Conservation (phyloP, 2,329 filamentous ascomycete species). For the Apiospora sp. region DNA sequence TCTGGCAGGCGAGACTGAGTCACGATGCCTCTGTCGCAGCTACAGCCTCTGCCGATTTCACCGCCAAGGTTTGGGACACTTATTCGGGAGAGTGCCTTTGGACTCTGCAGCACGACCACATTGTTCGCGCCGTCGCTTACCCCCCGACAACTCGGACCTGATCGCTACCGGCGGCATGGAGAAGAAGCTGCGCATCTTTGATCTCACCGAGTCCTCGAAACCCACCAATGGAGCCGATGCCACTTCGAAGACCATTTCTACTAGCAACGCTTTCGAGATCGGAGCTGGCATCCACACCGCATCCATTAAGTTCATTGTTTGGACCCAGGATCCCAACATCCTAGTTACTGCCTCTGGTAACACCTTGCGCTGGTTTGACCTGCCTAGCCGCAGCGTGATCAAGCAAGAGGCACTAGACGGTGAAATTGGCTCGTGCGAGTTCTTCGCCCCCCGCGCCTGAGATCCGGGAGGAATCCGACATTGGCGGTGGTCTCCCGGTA, state of each 20-base stretch:
- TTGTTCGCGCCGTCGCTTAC: constrained; percentile 95
- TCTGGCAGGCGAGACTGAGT: constrained; percentile 94
- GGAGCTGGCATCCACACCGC: constrained; percentile 83
- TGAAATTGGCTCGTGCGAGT: constrained; percentile 89
- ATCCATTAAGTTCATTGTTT: constrained; percentile 95
- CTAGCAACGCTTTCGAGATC: constrained; percentile 82
- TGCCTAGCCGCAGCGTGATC: constrained; percentile 78
- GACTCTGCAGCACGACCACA: constrained; percentile 90
- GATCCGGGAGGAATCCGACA: constrained; percentile 66
- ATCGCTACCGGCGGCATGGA: constrained; percentile 94
- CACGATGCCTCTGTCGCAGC: constrained; percentile 88
- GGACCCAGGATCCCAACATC: constrained; percentile 87
- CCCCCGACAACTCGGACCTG: constrained; percentile 80
- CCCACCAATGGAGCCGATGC: constrained; percentile 41
- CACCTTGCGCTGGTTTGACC: constrained; percentile 92
- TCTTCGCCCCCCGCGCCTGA: constrained; percentile 72
- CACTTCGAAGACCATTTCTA: constrained; percentile 56
- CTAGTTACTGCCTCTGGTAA: constrained; percentile 93
- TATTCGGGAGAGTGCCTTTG: constrained; percentile 89
- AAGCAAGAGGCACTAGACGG: constrained; percentile 82
- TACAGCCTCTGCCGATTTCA: constrained; percentile 95
- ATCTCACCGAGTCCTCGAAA: constrained; percentile 67
- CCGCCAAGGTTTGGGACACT: constrained; percentile 96
- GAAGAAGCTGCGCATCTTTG: constrained; percentile 95
- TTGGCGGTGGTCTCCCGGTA: constrained; percentile 73